A percentile compares a stretch with the other conserved stretches of the same genome.
Conservation (phyloP, 2,329 filamentous ascomycete genomes). For the Colletotrichum salicis region DNA sequence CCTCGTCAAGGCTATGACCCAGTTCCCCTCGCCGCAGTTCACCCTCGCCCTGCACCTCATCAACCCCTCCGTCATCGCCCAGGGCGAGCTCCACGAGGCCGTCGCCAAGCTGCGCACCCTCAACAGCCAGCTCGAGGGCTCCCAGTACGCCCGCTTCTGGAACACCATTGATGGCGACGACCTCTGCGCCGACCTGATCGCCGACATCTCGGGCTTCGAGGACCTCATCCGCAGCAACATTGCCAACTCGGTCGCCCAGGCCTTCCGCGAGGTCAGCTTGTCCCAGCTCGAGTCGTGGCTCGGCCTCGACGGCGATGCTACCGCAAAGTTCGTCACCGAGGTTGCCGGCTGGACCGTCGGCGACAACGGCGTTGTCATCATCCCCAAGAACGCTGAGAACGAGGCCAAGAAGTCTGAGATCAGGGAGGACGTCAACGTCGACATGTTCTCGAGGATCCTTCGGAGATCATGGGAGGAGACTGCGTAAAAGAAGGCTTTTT, state of each 20-base stretch:
- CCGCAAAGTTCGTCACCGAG: constrained; percentile 83
- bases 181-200: constrained; percentile 93
- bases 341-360: constrained; percentile 89
- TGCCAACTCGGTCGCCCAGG: constrained; percentile 84
- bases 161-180: constrained; percentile 91
- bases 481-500: constrained; percentile 54
- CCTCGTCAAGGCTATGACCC: constrained; percentile 96
- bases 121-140: constrained; percentile 87
- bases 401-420: constrained; percentile 97
- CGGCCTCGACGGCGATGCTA: constrained; percentile 73
- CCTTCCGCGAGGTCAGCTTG: constrained; percentile 78
- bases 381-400: constrained; percentile 95
- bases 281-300: constrained; percentile 80
- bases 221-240: constrained; percentile 92
- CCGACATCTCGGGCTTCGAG: constrained; percentile 95
- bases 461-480: constrained; percentile 88
- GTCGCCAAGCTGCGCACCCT: constrained; percentile 87
- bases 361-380: constrained; percentile 71
- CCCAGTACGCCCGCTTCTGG: constrained; percentile 95
- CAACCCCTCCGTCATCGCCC: constrained; percentile 76
- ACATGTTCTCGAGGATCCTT: constrained; percentile 84
- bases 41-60: constrained; percentile 93
- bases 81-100: constrained; percentile 85
- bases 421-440: constrained; percentile 92
- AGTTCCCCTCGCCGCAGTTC: constrained; percentile 97